Percentiles rank a stretch among this genome's conserved stretches.
Conservation (phyloP, 768 basidiomycete species). For the Lactarius pseudohatsudake region DNA sequence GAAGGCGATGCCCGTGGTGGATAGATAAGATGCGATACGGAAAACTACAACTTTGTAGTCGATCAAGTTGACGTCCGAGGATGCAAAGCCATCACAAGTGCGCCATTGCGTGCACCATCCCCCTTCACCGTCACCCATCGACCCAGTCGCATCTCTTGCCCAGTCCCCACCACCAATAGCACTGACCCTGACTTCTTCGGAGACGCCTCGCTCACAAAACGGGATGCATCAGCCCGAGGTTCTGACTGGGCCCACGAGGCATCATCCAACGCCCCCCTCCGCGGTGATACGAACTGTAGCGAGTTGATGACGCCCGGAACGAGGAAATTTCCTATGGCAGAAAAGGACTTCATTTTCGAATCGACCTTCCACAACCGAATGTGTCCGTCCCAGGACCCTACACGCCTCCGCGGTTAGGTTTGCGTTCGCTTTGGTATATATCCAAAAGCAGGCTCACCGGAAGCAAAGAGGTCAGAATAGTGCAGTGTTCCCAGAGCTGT, state of each 20-base stretch:
- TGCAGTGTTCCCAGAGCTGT: constrained; percentile 78
- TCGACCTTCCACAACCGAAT: constrained; percentile 93
- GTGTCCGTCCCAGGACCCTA: constrained; percentile 92
- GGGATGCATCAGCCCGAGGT: constrained; percentile 37
- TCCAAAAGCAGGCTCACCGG: constrained; percentile 53
- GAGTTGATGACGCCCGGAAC: constrained; percentile 87
- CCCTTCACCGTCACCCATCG: constrained; percentile 83
- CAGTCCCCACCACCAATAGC: constrained; percentile 76
- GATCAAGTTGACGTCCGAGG: constrained; percentile 38
- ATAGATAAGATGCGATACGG: neutral
- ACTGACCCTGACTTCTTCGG: constrained; percentile 30
- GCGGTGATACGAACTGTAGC: constrained; percentile 70
- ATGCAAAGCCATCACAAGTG: constrained; percentile 60
- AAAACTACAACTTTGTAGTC: neutral
- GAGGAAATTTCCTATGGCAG: constrained; percentile 59
- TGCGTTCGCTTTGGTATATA: neutral
- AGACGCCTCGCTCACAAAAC: constrained; percentile 25
- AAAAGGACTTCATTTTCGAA: constrained; percentile 72
- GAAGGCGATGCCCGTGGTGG: neutral
- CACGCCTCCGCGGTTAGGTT: constrained; percentile 8
- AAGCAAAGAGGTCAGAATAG: constrained; percentile 89
- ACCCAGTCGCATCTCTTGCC: constrained; percentile 87
- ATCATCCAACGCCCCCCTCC: constrained; percentile 42
- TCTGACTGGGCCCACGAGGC: constrained; percentile 41
- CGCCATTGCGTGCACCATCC: constrained; percentile 67